A percentile compares a stretch with the other conserved stretches of the same genome.
phyloP scores from a whole-genome alignment of 2,329 filamentous ascomycete genomes.

The Pleoardoris graminearum region DNA sequence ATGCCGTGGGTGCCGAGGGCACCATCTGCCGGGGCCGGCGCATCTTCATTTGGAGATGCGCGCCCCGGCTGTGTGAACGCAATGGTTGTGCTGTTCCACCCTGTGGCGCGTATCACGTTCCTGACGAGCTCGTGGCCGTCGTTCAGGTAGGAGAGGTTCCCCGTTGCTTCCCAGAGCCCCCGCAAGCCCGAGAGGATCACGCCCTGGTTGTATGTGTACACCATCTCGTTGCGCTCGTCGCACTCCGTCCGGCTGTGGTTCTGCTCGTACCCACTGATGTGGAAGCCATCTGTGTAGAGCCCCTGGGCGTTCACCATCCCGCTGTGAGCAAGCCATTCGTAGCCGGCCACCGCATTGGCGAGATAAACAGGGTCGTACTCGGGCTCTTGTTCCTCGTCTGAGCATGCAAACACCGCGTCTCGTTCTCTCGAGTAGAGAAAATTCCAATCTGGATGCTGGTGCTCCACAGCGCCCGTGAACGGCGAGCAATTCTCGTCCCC shows the following conservation, averaged over 20 bases:
- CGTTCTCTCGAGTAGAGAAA: not conserved
- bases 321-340: constrained; percentile 76
- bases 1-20: constrained; percentile 76
- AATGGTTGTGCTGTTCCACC: constrained; percentile 68
- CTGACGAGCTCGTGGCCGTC: constrained; percentile 80
- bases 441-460: constrained; percentile 5
- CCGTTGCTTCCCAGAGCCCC: constrained; percentile 78
- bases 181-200: constrained; percentile 82
- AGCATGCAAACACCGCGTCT: constrained; percentile 4
- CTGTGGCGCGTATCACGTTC: constrained; percentile 75
- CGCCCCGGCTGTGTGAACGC: too few species aligned
- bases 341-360: constrained; percentile 73
- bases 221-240: constrained; percentile 81
- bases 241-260: constrained; percentile 70
- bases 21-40: constrained; percentile 54
- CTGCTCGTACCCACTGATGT: constrained; percentile 67
- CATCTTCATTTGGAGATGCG: constrained; percentile 1
- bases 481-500: constrained; percentile 76
- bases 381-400: not conserved
- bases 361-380: constrained; percentile 66
- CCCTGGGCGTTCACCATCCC: constrained; percentile 80
- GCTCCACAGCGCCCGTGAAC: constrained; percentile 54
- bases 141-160: constrained; percentile 68
- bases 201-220: constrained; percentile 96
- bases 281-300: constrained; percentile 85